Base-by-base conservation (phyloP, 179 eudicot species). In the Nepenthes alata region DNA sequence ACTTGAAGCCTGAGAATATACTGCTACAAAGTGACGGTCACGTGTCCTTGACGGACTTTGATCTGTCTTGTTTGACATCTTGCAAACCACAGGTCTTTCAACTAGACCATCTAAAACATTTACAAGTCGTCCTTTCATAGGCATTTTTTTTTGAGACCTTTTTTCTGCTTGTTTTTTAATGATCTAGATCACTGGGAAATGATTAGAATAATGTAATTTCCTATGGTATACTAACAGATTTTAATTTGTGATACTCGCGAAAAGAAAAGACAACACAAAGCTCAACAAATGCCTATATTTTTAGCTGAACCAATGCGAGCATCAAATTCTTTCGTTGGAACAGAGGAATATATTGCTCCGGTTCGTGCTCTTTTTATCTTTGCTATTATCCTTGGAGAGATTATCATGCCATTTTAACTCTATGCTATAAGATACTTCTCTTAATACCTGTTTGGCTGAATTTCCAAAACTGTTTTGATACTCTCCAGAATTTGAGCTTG, bases 281-380 rank as follows among this genome's bases (percentile, higher is more conserved):
- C 70, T 73, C 90, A 80, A 65, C 87, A 85, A 51, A 58, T 45
- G 73, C 99, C 99, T 5, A 78, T 94, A 53, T 94, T 94, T 67
- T 55, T 90, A 77, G 99, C 97, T 45, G 99, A 94, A 75, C 99
- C 97, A 54, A 76, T 82, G 89, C 77, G 97, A 65, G 97, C 97
- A 55, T 94, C 99, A 59, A 94, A 94, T 73, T 94, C 99, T 58
- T 94, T 94, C 71, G 99, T 94, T 50, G 99, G 99, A 63, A 94
- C 99, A 25, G 99, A 94, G 75, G 99, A 94, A 76, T 94, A 94
- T 72, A 94, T 94, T 35, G 97, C 99, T 77, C 96, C 99, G 71
- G 99, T 94, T 58, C 37, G 94, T 77, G 10, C 38, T 53, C 51
- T 53, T 56, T 10, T 3, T 10, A 47, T 62, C 41, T 6, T 16